Base-by-base conservation (phyloP, 352 stramenopile species). In the Phytopythium helicoides region DNA sequence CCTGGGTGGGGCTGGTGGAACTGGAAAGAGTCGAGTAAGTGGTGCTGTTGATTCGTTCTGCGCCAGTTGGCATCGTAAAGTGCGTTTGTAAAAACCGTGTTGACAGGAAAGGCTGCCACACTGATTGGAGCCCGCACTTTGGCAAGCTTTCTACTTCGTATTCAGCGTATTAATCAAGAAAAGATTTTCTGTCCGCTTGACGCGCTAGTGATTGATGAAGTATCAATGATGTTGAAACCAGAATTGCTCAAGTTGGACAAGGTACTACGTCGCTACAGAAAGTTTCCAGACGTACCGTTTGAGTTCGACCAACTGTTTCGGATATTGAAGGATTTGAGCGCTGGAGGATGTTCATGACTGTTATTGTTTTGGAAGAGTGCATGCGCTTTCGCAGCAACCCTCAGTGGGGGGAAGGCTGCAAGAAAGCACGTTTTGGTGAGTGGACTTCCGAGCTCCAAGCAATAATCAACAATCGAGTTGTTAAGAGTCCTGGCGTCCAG, bases 251-350 rank as follows among this genome's bases (percentile, higher is more conserved):
- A 14, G 31, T 33, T 52, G n/a, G 46, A 52, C n/a, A 41, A 51
- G 25, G 14, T 51, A 18, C 23, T 51, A 28, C 45, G 45, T 19
- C 45, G 16, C 0, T 51, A 51, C 45, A 51, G 39, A 28, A 25
- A 51, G 26, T 21, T 51, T 1, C 25, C 45, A 25, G 15, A 28
- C 23, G 28, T 51, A 9, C 45, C 45, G 28, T 51, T 51, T 28
- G 45, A n/a, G 16, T 3, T 2, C 19, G 26, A 15, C 12, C 19
- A 14, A 54, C 16, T 23, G 31, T 23, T 14, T 18, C 18, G 15
- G 35, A 54, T 26, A 45, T 54, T 19, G 47, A 54, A 33, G 35
- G 47, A 3, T 54, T 54, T 26, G 36, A 54, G n/a, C 36, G 44
- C 9, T 54, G 47, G 47, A 15, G 47, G 6, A 26, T 34, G 21